Base-by-base conservation (phyloP, 2,329 filamentous ascomycete species). In the Beauveria sp. region DNA sequence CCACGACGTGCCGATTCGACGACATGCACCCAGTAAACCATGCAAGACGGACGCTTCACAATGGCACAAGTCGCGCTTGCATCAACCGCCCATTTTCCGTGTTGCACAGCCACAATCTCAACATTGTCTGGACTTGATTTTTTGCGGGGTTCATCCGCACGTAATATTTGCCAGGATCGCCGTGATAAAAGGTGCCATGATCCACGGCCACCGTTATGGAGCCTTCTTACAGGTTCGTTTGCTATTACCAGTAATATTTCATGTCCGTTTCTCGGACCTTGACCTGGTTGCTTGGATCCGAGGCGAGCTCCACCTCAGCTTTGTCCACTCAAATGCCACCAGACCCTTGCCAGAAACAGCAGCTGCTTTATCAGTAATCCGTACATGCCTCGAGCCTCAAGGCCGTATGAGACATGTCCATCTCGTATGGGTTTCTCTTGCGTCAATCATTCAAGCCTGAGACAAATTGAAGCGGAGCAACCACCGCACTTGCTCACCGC, bases 231-330 rank as follows among this genome's bases (percentile, higher is more conserved):
- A 14, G 34, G 34, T 14, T 38, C 34, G 12, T 38, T 38, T 38
- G 34, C 34, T 38, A 38, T 34, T 5, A 34, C 12, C 4, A 34
- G 10, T 34, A 34, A 34, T 4, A 26, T 5, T 10, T 40, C 14
- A 40, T 28, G 46, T 51, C 56, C 56, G 47, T 52, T 59, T 51
- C 46, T 59, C 46, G 56, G 56, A 59, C 30, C 47, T 43, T 45
- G 7, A 34, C 12, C 14, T 34, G 47, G 5, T 22, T 24, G 10
- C 34, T n/a, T 38, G 30, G 30, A 12, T 28, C 46, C 16, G 45
- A 42, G 55, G 55, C 47, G 30, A 3, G 38, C 26, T 53, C 57
- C 57, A 52, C 57, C 40, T 59, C 57, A 59, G 57, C 57, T 59
- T 47, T 57, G 43, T 38, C 38, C 49, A 45, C 57, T 42, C 12